A percentile compares a stretch with the other conserved stretches of the same genome.
Evolutionary conservation across 2,329 filamentous ascomycete genomes (phyloP).

Genomic region (Macroventuria anomochaeta): DNA sequence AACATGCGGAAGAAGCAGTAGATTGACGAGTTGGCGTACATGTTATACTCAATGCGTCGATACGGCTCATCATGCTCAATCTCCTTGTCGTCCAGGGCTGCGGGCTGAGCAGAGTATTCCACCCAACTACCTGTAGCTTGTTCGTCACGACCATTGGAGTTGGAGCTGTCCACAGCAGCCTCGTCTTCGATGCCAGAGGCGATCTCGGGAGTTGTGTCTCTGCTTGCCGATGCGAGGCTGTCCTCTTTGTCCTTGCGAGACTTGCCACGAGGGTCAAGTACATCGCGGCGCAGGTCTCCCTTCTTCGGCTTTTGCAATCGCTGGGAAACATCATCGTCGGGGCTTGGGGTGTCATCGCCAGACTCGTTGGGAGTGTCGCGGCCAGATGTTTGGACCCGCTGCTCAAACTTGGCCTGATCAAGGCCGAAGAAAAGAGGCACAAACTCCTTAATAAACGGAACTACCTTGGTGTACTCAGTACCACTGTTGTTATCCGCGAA

Average conservation of each 20-base stretch:
- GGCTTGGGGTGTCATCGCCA: slow-evolving; percentile 69
- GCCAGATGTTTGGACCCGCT: slow-evolving; percentile 63
- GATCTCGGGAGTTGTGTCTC: slow-evolving; percentile 86
- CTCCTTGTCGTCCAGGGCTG: slow-evolving; percentile 66
- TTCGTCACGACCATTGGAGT: slow-evolving; percentile 64
- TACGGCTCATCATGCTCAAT: slow-evolving; percentile 80
- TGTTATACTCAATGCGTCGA: slow-evolving; percentile 79
- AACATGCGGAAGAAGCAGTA: slow-evolving; percentile 96
- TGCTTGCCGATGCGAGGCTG: slow-evolving; percentile 77
- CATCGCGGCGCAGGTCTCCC: slow-evolving; percentile 75
- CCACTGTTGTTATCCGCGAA: slow-evolving; percentile 52
- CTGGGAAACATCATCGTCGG: slow-evolving; percentile 75
- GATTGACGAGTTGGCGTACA: slow-evolving; percentile 90
- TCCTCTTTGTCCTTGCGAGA: slow-evolving; percentile 78
- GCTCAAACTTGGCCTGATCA: slow-evolving; percentile 64
- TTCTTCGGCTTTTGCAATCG: slow-evolving; percentile 71
- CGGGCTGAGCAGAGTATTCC: slow-evolving; percentile 62
- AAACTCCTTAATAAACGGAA: slow-evolving; percentile 58
- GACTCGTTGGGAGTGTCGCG: slow-evolving; percentile 49
- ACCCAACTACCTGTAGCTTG: slow-evolving; percentile 69
- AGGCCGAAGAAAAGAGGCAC: slow-evolving; percentile 59
- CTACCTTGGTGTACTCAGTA: slow-evolving; percentile 53
- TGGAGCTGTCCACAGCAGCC: slow-evolving; percentile 65
- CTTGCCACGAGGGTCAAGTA: slow-evolving; percentile 80
- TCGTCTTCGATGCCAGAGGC: slow-evolving; percentile 81